Evolutionary conservation across 306 rosid species (phyloP).

Genomic region (Gastrolobium bilobum): DNA sequence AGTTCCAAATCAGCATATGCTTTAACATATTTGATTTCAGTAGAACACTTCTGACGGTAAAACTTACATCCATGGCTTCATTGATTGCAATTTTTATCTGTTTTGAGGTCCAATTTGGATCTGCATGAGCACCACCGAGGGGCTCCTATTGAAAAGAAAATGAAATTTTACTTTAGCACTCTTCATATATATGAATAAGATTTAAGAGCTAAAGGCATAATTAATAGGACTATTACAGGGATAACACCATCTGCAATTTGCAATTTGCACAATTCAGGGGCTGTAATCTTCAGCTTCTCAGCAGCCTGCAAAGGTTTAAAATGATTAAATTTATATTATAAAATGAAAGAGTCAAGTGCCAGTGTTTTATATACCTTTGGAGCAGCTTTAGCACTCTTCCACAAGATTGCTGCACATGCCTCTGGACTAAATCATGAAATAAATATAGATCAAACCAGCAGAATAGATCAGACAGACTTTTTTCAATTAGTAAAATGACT

Average conservation of each 20-base stretch:
- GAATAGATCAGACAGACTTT: constrained; percentile 43
- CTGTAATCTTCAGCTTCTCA: constrained; percentile 82
- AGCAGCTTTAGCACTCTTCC: constrained; percentile 90
- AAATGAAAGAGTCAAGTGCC: constrained; percentile 18
- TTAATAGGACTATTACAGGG: constrained; percentile 69
- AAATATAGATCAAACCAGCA: constrained; percentile 53
- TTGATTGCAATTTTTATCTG: constrained; percentile 82
- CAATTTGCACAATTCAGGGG: constrained; percentile 69
- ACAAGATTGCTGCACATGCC: constrained; percentile 98
- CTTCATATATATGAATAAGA: constrained; percentile 31
- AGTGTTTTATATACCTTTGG: constrained; percentile 68
- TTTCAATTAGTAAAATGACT: constrained; percentile 3
- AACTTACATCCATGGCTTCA: constrained; percentile 86
- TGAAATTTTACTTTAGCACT: constrained; percentile 36
- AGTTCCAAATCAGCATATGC: constrained; percentile 40
- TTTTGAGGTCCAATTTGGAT: constrained; percentile 85
- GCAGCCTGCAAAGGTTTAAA: constrained; percentile 75
- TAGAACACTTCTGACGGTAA: constrained; percentile 24
- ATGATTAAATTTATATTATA: constrained; percentile 33
- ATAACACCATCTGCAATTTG: constrained; percentile 85
- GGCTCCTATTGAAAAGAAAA: constrained; percentile 77
- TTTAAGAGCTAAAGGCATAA: constrained; percentile 29
- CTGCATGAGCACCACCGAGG: constrained; percentile 93
- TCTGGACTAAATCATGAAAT: constrained; percentile 78
- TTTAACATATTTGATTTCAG: constrained; percentile 38